Evolutionary conservation across 768 basidiomycete genomes (phyloP).

Genomic region (Agrocybe chaxingu): DNA sequence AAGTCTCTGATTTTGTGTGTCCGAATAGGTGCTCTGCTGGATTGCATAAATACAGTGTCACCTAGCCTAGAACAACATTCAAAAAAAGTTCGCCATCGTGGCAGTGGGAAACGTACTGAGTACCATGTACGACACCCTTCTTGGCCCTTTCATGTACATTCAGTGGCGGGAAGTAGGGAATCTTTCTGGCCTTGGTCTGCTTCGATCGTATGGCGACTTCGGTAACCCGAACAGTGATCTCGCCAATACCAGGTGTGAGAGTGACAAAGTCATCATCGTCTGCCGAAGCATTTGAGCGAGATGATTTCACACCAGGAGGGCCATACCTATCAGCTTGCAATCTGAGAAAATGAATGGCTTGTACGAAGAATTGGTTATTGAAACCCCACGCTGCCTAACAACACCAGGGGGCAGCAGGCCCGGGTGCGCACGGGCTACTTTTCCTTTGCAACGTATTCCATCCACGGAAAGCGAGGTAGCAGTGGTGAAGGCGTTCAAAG

Average conservation of each 20-base stretch:
- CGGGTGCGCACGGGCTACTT: not conserved
- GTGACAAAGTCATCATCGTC: slow-evolving; percentile 11
- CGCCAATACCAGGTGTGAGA: slow-evolving; percentile 3
- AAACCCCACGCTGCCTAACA: slow-evolving; percentile 5
- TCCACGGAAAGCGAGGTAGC: slow-evolving; percentile 4
- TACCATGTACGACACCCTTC: slow-evolving; percentile 23
- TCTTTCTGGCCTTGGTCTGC: not conserved
- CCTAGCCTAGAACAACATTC: not conserved
- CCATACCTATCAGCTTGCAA: slow-evolving; percentile 10
- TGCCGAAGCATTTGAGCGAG: not conserved
- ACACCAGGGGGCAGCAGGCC: not conserved
- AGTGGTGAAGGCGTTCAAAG: not conserved
- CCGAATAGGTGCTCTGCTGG: too few species aligned
- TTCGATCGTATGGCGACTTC: not conserved
- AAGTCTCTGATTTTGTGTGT: not conserved
- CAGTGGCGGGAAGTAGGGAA: not conserved
- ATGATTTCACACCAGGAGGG: not conserved
- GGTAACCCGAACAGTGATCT: slow-evolving; percentile 5
- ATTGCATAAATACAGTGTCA: not conserved
- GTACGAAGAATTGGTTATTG: not conserved
- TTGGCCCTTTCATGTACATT: slow-evolving; percentile 23
- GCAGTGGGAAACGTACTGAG: slow-evolving; percentile 15
- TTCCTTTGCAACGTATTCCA: not conserved
- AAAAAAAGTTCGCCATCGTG: not conserved
- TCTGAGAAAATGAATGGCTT: slow-evolving; percentile 9